phyloP scores from a whole-genome alignment of 2,329 filamentous ascomycete species.

The Alternaria sp. region DNA sequence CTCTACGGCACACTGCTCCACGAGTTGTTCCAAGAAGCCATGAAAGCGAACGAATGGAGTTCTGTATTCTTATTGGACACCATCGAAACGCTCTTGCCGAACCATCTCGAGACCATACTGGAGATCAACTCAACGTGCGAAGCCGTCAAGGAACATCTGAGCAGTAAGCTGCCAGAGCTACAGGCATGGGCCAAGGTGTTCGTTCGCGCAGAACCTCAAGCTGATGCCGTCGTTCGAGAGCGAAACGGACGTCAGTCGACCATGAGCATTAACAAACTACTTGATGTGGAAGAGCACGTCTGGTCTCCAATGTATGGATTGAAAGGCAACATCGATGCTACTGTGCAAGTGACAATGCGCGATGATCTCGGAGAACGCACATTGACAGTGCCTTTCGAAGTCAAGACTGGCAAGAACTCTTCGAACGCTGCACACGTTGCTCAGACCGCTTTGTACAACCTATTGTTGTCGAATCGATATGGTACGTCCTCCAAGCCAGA shows the following conservation, averaged over 20 bases:
- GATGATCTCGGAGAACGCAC: slow-evolving; percentile 71
- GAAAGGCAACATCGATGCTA: slow-evolving; percentile 97
- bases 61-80: slow-evolving; percentile 67
- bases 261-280: slow-evolving; percentile 88
- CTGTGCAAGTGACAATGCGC: slow-evolving; percentile 83
- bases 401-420: slow-evolving; percentile 88
- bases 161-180: slow-evolving; percentile 81
- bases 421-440: slow-evolving; percentile 83
- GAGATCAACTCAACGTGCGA: slow-evolving; percentile 77
- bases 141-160: slow-evolving; percentile 78
- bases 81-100: slow-evolving; percentile 72
- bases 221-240: slow-evolving; percentile 77
- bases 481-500: slow-evolving; percentile 49
- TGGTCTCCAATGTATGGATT: slow-evolving; percentile 98
- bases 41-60: slow-evolving; percentile 84
- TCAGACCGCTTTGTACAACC: slow-evolving; percentile 92
- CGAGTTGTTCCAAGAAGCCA: slow-evolving; percentile 90
- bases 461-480: slow-evolving; percentile 91
- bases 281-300: slow-evolving; percentile 96
- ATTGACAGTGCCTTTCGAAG: slow-evolving; percentile 88
- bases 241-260: slow-evolving; percentile 76
- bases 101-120: slow-evolving; percentile 87
- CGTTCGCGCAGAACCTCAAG: slow-evolving; percentile 72
- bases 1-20: slow-evolving; percentile 94
- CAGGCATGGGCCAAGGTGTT: slow-evolving; percentile 85